Evolutionary conservation across 495 filamentous ascomycete species (phyloP).

Genomic region (Xylaria telfairii): DNA sequence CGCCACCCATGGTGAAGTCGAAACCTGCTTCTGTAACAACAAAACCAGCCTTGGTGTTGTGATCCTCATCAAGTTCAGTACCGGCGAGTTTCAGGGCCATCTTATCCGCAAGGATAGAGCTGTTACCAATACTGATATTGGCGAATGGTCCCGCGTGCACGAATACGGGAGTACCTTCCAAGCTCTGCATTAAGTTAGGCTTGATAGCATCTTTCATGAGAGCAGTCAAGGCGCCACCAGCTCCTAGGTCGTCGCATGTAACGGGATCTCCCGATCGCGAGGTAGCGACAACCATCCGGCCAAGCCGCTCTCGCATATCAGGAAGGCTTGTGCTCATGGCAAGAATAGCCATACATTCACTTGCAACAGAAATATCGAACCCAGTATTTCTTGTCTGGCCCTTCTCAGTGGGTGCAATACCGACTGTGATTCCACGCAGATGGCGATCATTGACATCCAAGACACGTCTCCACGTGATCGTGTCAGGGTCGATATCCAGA

Average conservation of each 20-base stretch:
- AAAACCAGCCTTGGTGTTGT: conserved; percentile 83
- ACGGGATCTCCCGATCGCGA: conserved; percentile 86
- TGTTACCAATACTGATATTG: conserved; percentile 97
- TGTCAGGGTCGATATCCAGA: conserved; percentile 93
- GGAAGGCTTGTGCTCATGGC: conserved; percentile 85
- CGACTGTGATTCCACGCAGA: conserved; percentile 84
- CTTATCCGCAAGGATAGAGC: conserved; percentile 92
- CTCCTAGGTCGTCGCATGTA: conserved; percentile 94
- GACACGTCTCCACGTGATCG: conserved; percentile 96
- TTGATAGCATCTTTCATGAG: conserved; percentile 99
- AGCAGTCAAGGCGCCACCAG: conserved; percentile 88
- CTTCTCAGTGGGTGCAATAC: conserved; percentile 88
- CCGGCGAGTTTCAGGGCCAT: conserved; percentile 94
- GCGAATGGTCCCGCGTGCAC: conserved; percentile 98
- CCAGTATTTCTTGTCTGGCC: conserved; percentile 82
- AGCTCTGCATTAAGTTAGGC: conserved; percentile 97
- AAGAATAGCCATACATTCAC: conserved; percentile 97
- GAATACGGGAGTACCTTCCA: conserved; percentile 96
- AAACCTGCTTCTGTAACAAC: conserved; percentile 99
- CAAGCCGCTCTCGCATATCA: conserved; percentile 93
- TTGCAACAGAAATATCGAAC: conserved; percentile 97
- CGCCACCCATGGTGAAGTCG: conserved; percentile 99
- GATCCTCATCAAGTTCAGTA: conserved; percentile 92
- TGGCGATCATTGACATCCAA: conserved; percentile 97
- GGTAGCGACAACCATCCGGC: conserved; percentile 94